These are phyloP conservation scores for Hypoxylon sp. DNA, from an alignment of 2,329 filamentous ascomycete species.

Conservation along the genomic window DNA sequence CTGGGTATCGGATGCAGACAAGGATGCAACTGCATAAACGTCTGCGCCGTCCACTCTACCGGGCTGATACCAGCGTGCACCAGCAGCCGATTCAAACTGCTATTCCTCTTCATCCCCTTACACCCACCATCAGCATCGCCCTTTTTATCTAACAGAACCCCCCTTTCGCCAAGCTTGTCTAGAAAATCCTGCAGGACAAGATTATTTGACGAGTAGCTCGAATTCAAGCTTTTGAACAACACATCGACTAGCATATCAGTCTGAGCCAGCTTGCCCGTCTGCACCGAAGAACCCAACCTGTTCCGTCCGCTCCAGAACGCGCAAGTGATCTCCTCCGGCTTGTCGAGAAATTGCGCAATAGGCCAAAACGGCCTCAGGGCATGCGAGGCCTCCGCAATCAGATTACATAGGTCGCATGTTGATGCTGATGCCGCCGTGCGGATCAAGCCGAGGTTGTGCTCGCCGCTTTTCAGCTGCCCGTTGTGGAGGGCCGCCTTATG, in stretches of 20 bases:
- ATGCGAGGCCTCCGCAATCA: constrained; percentile 29
- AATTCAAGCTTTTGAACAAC: background rate
- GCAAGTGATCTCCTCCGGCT: constrained; percentile 37
- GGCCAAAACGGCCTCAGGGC: constrained; percentile 38
- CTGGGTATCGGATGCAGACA: constrained; percentile 42
- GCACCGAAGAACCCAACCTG: constrained; percentile 30
- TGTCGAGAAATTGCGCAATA: constrained; percentile 35
- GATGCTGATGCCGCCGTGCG: constrained; percentile 7
- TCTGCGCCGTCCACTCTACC: constrained; percentile 33
- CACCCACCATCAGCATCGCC: background rate
- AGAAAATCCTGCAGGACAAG: background rate
- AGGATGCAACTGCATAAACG: constrained; percentile 44
- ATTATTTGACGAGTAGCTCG: constrained; percentile 6
- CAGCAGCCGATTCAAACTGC: constrained; percentile 30
- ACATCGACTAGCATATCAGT: constrained; percentile 20
- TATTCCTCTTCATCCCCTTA: constrained; percentile 10
- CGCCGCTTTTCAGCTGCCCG: constrained; percentile 32
- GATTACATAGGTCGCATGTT: constrained; percentile 32
- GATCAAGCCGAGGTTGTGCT: constrained; percentile 41
- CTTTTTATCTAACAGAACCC: background rate
- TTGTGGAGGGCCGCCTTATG: constrained; percentile 4
- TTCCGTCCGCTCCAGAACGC: constrained; percentile 41
- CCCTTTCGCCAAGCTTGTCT: background rate
- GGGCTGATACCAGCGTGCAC: constrained; percentile 33
- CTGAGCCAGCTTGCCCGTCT: constrained; percentile 14